Conservation (phyloP, 2,329 filamentous ascomycete species). For the Aspergillus sp. region DNA sequence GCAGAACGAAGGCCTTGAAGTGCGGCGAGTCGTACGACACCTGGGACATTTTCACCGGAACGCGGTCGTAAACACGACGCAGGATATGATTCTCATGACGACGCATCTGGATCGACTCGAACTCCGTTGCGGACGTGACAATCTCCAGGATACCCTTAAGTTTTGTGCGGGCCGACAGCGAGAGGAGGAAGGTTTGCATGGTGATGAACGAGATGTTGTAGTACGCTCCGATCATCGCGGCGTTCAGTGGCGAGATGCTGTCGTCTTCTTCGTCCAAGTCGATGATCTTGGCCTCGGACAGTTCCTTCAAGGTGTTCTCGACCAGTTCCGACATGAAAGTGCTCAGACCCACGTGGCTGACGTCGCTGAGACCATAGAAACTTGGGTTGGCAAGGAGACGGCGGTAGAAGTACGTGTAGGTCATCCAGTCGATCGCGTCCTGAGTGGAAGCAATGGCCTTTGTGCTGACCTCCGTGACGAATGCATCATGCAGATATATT, state of each 20-base stretch:
- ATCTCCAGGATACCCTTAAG: conserved; percentile 97
- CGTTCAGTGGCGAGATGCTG: conserved; percentile 79
- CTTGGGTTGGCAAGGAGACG: conserved; percentile 90
- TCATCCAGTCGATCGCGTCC: conserved; percentile 96
- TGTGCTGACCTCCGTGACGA: conserved; percentile 94
- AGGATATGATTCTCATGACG: conserved; percentile 85
- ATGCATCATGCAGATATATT: conserved; percentile 86
- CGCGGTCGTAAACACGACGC: conserved; percentile 84
- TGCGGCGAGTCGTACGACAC: conserved; percentile 85
- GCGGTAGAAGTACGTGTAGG: conserved; percentile 97
- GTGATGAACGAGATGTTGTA: conserved; percentile 99
- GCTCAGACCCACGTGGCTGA: conserved; percentile 87
- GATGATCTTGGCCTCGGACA: conserved; percentile 89
- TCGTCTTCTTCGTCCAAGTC: conserved; percentile 94
- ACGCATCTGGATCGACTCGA: conserved; percentile 88
- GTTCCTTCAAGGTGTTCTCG: conserved; percentile 82
- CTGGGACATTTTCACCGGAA: conserved; percentile 91
- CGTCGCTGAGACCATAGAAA: conserved; percentile 85
- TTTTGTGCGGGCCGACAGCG: conserved; percentile 80
- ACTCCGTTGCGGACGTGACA: conserved; percentile 92
- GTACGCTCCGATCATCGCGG: conserved; percentile 96
- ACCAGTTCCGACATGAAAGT: conserved; percentile 91
- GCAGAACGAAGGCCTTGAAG: conserved; percentile 95
- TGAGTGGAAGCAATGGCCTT: conserved; percentile 93
- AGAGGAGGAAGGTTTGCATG: conserved; percentile 97